These are phyloP conservation scores for Didymella sp. DNA, from an alignment of 2,329 filamentous ascomycete species.

Conservation along the genomic window DNA sequence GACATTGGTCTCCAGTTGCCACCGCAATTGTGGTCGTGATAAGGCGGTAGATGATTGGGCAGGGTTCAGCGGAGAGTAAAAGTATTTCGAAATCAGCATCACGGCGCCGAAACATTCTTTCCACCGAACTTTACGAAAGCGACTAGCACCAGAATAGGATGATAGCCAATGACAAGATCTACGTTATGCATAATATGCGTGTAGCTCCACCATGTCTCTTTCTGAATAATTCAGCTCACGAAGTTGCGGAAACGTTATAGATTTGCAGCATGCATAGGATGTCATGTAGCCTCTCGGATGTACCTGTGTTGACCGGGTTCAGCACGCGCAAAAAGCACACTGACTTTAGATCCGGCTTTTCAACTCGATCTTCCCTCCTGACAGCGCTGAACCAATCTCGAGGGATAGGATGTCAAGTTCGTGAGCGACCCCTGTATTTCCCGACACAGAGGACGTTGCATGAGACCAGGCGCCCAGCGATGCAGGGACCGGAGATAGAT, in stretches of 20 bases:
- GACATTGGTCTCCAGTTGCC: background rate
- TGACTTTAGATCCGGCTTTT: background rate
- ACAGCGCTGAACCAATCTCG: background rate
- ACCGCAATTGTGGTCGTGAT: background rate
- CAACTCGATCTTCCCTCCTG: background rate
- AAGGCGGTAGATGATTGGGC: background rate
- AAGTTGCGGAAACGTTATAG: background rate
- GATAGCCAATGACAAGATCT: background rate
- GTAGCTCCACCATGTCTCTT: background rate
- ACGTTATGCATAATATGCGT: background rate
- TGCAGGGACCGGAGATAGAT: slow-evolving; percentile 3
- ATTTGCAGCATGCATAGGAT: background rate
- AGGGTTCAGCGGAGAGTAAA: background rate
- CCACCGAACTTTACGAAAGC: background rate
- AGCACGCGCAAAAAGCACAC: background rate
- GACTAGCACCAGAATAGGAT: background rate
- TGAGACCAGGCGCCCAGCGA: slow-evolving; percentile 2
- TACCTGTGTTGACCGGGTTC: background rate
- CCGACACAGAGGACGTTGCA: slow-evolving; percentile 3
- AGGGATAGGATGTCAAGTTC: background rate
- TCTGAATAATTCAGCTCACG: background rate
- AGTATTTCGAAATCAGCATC: too few relatives aligned
- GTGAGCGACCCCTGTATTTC: slow-evolving; percentile 3
- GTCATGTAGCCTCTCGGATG: background rate
- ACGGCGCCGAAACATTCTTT: background rate